Evolutionary conservation across 1,139 yeast genomes (phyloP).

Genomic region (Pichia sp.): DNA sequence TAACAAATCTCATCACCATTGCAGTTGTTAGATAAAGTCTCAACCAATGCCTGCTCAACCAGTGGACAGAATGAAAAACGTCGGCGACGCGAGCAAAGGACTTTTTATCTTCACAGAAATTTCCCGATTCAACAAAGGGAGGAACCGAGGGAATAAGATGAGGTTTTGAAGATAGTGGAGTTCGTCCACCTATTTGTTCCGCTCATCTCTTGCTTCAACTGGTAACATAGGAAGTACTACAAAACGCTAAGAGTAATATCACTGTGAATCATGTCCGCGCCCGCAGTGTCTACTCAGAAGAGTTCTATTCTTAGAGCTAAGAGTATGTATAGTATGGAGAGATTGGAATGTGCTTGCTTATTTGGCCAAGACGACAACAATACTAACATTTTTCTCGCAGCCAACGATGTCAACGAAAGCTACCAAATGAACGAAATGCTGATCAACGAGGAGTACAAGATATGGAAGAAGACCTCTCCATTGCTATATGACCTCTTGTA

Average conservation of each 20-base stretch:
- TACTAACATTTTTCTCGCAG: constrained; percentile 11
- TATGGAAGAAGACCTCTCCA: constrained; percentile 96
- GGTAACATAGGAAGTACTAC: not conserved
- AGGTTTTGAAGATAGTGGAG: not conserved
- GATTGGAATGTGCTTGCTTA: too few relatives aligned
- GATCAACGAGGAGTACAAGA: constrained; percentile 70
- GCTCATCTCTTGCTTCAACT: not conserved
- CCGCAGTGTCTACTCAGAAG: not conserved
- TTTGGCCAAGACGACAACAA: not conserved
- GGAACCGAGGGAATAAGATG: not conserved
- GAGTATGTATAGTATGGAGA: not conserved
- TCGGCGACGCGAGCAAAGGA: not conserved
- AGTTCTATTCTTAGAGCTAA: not conserved
- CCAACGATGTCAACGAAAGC: constrained; percentile 30
- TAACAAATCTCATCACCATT: too few relatives aligned
- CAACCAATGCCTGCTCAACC: too few relatives aligned
- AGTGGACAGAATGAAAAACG: not conserved
- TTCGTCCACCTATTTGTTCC: not conserved
- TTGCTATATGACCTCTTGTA: constrained; percentile 75
- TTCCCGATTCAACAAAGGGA: not conserved
- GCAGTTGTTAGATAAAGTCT: too few relatives aligned
- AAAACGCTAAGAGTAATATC: not conserved
- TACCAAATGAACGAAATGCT: constrained; percentile 50
- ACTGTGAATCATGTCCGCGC: not conserved
- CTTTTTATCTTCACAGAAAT: not conserved